Evolutionary conservation across 2,329 filamentous ascomycete genomes (phyloP), one percentile per base, ranked within the genome.

Genomic region (Ophiostoma quercus): DNA sequence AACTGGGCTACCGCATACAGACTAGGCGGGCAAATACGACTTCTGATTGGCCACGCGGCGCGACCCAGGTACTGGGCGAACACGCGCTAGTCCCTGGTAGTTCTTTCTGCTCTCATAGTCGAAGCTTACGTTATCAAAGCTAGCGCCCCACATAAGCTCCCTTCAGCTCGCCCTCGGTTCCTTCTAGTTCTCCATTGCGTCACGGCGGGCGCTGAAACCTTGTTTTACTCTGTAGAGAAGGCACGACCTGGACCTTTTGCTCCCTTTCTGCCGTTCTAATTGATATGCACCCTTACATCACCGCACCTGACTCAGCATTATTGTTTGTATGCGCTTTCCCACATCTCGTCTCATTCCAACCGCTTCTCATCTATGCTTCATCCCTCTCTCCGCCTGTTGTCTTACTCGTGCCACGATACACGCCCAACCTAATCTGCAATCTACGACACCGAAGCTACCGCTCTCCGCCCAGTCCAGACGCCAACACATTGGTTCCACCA

Each of bases 81-180:
- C 12, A 25, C n/a, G 51, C 51, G 51, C 51, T 57, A 57, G 51
- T 57, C 51, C 16, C 47, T 39, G 41, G 16, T 47, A 14, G 41
- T 43, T 43, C 11, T 47, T 47, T 47, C 43, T 47, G 43, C 19
- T 47, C 43, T 47, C 43, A 19, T n/a, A 8, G 16, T 8, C 19
- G 19, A 7, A 9, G 62, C 60, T 65, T 39, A 65, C 34, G 62
- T 65, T 39, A 65, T 65, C 62, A 19, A 25, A 11, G 16, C 12
- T 41, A 19, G 9, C 47, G 69, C 68, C 67, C 72, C 72, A 73
- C 72, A 73, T 57, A 68, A 73, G 72, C 72, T 71, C 51, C 22
- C n/a, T 57, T 25, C 51, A 22, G 12, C n/a, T 25, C 22, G n/a
- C 57, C 41, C 3, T 51, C 22, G 34, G 39, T 19, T 51, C 32